phyloP scores from a whole-genome alignment of 179 eudicot genomes.

The Silene noctiflora region DNA sequence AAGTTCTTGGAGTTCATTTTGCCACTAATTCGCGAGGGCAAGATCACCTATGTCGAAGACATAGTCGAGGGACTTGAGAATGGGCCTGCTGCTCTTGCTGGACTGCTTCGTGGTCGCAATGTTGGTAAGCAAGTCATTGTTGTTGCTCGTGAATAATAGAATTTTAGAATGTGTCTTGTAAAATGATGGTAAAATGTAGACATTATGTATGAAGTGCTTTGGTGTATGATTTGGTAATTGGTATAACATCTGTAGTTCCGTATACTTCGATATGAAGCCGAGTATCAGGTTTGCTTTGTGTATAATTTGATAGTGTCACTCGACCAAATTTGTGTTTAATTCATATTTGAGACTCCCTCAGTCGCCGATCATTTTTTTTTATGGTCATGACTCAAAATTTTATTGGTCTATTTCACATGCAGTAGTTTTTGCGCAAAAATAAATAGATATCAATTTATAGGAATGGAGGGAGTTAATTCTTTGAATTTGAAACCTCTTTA shows the following conservation, averaged over 20 bases:
- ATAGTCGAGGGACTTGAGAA: conserved; percentile 53
- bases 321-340: background rate
- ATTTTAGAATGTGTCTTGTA: too few relatives aligned
- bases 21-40: conserved; percentile 41
- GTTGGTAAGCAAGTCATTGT: conserved; percentile 54
- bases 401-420: too few relatives aligned
- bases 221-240: background rate
- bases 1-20: conserved; percentile 48
- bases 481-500: too few relatives aligned
- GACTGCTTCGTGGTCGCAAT: conserved; percentile 48
- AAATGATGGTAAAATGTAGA: too few relatives aligned
- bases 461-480: too few relatives aligned
- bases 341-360: background rate
- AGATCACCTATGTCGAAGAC: conserved; percentile 47
- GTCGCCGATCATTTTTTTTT: too few relatives aligned
- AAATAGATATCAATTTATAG: too few relatives aligned
- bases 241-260: too few relatives aligned
- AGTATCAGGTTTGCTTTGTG: background rate
- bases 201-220: background rate
- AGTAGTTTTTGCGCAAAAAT: too few relatives aligned
- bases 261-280: too few relatives aligned
- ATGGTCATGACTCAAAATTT: too few relatives aligned
- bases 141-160: conserved; percentile 38
- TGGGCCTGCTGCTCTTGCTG: conserved; percentile 48
- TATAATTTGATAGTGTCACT: background rate